Evolutionary conservation across 805 yeast species (phyloP).

Genomic region (Metschnikowia anglica): DNA sequence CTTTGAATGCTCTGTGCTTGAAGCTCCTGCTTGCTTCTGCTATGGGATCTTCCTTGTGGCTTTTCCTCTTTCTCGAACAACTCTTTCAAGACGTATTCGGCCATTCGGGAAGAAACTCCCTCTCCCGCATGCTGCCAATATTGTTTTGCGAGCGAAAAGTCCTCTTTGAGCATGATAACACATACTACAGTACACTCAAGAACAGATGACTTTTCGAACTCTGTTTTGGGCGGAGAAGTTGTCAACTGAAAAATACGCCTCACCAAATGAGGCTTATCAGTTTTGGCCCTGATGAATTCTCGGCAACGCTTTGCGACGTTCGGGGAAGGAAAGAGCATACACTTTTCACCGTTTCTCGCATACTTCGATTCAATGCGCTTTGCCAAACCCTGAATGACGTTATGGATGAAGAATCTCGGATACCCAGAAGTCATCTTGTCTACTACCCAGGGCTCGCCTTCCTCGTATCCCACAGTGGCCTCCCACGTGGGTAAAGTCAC

Average conservation of each 20-base stretch:
- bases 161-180: conserved; percentile 68
- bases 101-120: conserved; percentile 88
- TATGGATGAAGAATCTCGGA: conserved; percentile 79
- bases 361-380: conserved; percentile 60
- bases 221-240: conserved; percentile 62
- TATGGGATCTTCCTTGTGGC: conserved; percentile 16
- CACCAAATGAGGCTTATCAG: conserved; percentile 28
- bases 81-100: conserved; percentile 76
- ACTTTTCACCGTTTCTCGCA: conserved; percentile 75
- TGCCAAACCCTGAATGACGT: conserved; percentile 56
- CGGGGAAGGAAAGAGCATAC: conserved; percentile 76
- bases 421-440: conserved; percentile 80
- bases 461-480: conserved; percentile 89
- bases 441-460: conserved; percentile 80
- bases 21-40: conserved; percentile 32
- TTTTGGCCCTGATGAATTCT: conserved; percentile 58
- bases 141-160: conserved; percentile 65
- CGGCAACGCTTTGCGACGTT: conserved; percentile 82
- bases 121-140: conserved; percentile 99
- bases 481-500: conserved; percentile 96
- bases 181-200: conserved; percentile 71
- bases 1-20: conserved; percentile 35
- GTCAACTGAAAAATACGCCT: conserved; percentile 69
- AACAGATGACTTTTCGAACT: conserved; percentile 57
- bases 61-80: conserved; percentile 32